Percentiles rank a stretch among this genome's conserved stretches.
Conservation (phyloP, 2,329 filamentous ascomycete genomes). For the Decorospora gaudefroyi region DNA sequence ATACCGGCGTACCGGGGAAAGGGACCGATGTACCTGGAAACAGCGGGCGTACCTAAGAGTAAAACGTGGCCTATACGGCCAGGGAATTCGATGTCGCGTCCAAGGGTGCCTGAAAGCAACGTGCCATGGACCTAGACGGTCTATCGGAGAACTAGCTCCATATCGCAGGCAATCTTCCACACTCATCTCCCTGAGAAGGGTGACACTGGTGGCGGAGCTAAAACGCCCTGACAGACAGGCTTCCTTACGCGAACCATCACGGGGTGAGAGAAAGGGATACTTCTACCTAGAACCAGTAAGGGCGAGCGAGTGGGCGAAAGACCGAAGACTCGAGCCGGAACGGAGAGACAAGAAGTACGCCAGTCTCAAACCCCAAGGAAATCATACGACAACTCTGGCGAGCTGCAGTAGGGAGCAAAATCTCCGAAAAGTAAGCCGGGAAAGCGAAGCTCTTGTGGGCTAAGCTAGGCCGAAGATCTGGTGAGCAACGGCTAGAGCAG, state of each 20-base stretch:
- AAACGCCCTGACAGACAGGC: conserved; percentile 26
- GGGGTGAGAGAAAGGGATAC: conserved; percentile 21
- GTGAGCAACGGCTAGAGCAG: background rate
- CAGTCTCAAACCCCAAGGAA: conserved; percentile 10
- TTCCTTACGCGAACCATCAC: conserved; percentile 27
- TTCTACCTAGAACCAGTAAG: conserved; percentile 20
- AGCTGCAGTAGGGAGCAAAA: conserved; percentile 5
- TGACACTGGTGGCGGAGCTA: conserved; percentile 29
- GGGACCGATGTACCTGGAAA: conserved; percentile 18
- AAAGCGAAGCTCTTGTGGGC: background rate
- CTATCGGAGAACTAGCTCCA: conserved; percentile 26
- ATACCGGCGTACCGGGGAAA: conserved; percentile 7
- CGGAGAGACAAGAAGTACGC: conserved; percentile 10
- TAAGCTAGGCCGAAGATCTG: background rate
- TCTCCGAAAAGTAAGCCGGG: conserved; percentile 6
- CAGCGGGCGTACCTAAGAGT: conserved; percentile 10
- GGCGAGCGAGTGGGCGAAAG: conserved; percentile 3
- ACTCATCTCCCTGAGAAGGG: conserved; percentile 28
- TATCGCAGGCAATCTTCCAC: conserved; percentile 36
- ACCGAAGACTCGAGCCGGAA: conserved; percentile 7
- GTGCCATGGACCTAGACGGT: conserved; percentile 32
- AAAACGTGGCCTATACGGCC: conserved; percentile 6
- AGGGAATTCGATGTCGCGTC: conserved; percentile 11
- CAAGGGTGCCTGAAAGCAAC: conserved; percentile 27
- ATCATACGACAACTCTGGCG: conserved; percentile 3